Evolutionary conservation across 1,139 yeast species (phyloP), one percentile per base, ranked within the genome.

Genomic region (Saccharomyces hybrid): DNA sequence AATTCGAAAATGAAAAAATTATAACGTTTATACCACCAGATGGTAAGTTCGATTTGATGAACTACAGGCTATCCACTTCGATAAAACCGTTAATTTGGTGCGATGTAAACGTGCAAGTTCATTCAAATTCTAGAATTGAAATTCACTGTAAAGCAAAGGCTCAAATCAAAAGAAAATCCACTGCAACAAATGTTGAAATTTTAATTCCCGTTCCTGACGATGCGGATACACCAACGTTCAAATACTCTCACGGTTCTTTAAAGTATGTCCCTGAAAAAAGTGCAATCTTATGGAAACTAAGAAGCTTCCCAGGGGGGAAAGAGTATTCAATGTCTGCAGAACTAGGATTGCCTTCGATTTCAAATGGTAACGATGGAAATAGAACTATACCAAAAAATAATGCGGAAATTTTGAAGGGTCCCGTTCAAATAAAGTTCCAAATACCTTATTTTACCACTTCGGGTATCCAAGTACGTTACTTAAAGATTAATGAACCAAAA

Each of bases 361-460:
- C 38, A 20, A 76, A 79, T 55, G 87, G 82, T 58, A 75, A 76
- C 14, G 64, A 71, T 56, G 57, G 57, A 38, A 16, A 2, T 38
- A 38, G n/a, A 38, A 16, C 44, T 4, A 38, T 38, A 20, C 65
- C 67, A 32, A 64, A 60, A 51, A 38, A 6, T 38, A 38, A 38
- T 8, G 44, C 44, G 11, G 25, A 38, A 38, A 16, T 38, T 8
- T 56, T 61, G 28, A 91, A 90, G 68, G 81, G 41, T 0, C 99
- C 99, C 14, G 86, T 95, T 59, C 88, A 87, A 69, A 90, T 93
- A 54, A 89, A 88, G 66, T 93, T 93, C 68, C 89, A 88, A 64
- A 91, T 93, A 69, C 99, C 98, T 31, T 95, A 95, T 70, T 93
- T 90, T 71, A 95, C 97, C n/a, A 91, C 98, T 5, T 84, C 95